Conservation (phyloP, 306 rosid species). For the Cucurbita argyrosperma region DNA sequence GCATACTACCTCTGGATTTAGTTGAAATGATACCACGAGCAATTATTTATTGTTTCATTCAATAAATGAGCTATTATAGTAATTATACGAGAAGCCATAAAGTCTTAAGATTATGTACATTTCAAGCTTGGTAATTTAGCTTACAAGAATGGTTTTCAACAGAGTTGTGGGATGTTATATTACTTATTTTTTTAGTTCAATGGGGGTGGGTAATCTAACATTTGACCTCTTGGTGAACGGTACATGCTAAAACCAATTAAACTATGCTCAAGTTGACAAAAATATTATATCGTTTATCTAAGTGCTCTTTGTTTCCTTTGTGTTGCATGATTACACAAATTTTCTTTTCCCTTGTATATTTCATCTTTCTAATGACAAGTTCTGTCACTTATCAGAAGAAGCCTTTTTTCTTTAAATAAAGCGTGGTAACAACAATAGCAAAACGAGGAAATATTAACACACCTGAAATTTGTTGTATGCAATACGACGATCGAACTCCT, state of each 20-base stretch:
- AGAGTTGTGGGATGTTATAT: not conserved
- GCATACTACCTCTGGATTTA: not conserved
- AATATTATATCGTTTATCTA: not conserved
- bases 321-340: not conserved
- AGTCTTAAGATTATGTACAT: not conserved
- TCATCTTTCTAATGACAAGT: not conserved
- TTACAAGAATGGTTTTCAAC: not conserved
- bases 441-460: not conserved
- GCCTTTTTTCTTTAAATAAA: not conserved
- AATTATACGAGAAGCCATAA: not conserved
- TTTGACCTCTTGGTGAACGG: too few species aligned
- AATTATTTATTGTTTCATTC: not conserved
- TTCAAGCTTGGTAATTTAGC: not conserved
- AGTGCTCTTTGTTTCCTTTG: not conserved
- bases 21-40: not conserved
- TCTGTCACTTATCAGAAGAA: not conserved
- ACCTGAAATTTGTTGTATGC: constrained; percentile 96
- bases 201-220: not conserved
- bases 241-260: not conserved
- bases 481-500: constrained; percentile 84
- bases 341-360: not conserved
- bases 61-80: not conserved
- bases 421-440: too few species aligned
- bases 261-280: not conserved
- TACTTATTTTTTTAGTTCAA: too few species aligned